Evolutionary conservation across 2,329 filamentous ascomycete species (phyloP), one percentile per base, ranked within the genome.

Genomic region (Colletotrichum tofieldiae): DNA sequence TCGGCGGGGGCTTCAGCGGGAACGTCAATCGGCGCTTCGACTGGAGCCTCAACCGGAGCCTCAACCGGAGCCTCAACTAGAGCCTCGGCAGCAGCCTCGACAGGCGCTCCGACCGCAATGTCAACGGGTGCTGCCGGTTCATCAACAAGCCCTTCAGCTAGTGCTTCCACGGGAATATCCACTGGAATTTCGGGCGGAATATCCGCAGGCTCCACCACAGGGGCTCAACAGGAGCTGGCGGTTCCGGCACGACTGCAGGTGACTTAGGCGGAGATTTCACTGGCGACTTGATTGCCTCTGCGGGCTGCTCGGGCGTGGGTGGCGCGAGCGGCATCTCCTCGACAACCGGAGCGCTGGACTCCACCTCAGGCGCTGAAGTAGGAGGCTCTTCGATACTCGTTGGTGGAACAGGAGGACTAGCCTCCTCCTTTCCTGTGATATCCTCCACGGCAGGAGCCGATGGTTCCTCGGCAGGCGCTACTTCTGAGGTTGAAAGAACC

Each of bases 221-320:
- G 45, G 67, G 67, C 14, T 69, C 67, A 16, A 69, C 35, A 18
- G 61, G 37, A 39, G 52, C 62, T 32, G 45, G 41, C 16, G 62
- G 67, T 47, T 66, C 62, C 2, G 32, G 20, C 8, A 51, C 23
- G 7, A 51, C 49, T 20, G 18, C 39, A 1, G 65, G 65, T 16
- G 65, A 72, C 47, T 69, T 72, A 2, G 43, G 3, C 5, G 65
- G 65, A 18, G 65, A 68, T 29, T 69, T 67, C 11, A 47, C 45
- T 11, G 65, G 69, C 14, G 69, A 72, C 20, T 58, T 26, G 16
- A 49, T 29, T 8, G 65, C 58, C 14, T 69, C 59, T 20, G 37
- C 23, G 26, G 59, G 52, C 14, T 63, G 45, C 26, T 49, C 43
- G 3, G 52, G 11, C 20, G 58, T 37, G 18, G 35, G 12, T 8